Percentiles rank a stretch among this genome's conserved stretches.
Conservation (phyloP, 805 yeast genomes). For the Yarrowia sp. region DNA sequence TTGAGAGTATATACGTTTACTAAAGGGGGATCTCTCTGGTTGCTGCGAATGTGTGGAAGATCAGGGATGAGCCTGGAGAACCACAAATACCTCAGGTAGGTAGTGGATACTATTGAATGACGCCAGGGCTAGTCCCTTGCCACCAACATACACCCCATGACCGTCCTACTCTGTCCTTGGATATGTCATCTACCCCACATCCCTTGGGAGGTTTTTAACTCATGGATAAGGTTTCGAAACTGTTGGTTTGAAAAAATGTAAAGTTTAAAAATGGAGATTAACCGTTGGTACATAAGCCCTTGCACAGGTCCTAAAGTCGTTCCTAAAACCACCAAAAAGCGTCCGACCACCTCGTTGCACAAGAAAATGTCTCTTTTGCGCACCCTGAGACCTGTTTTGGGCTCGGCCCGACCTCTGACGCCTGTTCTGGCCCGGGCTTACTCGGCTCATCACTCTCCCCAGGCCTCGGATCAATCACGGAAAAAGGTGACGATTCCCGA, state of each 20-base stretch:
- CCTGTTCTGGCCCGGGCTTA: neutral
- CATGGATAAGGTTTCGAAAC: neutral
- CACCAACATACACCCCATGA: neutral
- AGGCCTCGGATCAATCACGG: conserved; percentile 24
- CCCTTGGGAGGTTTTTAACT: neutral
- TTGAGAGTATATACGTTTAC: no score
- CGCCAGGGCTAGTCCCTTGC: no score
- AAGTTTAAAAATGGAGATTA: neutral
- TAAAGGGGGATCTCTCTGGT: no score
- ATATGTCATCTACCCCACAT: conserved; percentile 19
- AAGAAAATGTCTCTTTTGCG: neutral
- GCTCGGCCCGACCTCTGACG: neutral
- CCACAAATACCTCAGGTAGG: no score
- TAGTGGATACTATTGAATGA: no score
- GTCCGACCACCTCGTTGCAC: neutral
- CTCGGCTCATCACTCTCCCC: conserved; percentile 25
- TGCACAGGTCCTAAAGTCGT: no score
- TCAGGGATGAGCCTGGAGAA: no score
- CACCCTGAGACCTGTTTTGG: neutral
- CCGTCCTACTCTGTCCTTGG: neutral
- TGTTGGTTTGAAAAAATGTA: neutral
- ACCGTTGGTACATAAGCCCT: conserved; percentile 8
- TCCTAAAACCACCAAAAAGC: neutral
- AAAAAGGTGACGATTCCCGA: conserved; percentile 44
- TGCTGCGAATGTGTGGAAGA: no score